These are phyloP conservation scores for Magnolia sinica DNA, from an alignment of 164 flowering plant species.

Conservation along the genomic window DNA sequence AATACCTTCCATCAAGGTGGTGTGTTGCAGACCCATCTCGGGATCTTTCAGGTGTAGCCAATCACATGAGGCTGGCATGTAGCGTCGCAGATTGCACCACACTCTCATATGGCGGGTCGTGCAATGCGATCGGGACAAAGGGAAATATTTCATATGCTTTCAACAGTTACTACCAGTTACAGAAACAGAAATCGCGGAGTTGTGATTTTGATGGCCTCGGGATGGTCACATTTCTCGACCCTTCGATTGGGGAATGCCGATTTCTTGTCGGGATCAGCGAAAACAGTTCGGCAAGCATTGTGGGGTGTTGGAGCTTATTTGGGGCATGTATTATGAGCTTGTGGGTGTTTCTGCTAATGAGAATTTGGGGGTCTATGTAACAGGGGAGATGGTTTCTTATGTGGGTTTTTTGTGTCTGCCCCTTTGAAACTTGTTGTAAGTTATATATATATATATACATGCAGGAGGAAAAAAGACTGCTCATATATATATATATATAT, in stretches of 20 bases:
- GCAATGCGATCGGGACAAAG: slow-evolving; percentile 74
- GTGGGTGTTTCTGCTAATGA: slow-evolving; percentile 22
- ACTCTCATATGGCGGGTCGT: slow-evolving; percentile 79
- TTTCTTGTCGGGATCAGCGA: slow-evolving; percentile 78
- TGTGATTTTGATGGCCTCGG: slow-evolving; percentile 92
- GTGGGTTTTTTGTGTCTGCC: slow-evolving; percentile 26
- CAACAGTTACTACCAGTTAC: slow-evolving; percentile 85
- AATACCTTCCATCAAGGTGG: slow-evolving; percentile 89
- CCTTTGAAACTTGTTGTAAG: slow-evolving; percentile 11
- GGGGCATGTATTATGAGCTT: slow-evolving; percentile 15
- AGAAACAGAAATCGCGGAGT: slow-evolving; percentile 63
- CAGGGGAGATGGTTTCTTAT: slow-evolving; percentile 23
- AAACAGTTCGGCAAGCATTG: slow-evolving; percentile 17
- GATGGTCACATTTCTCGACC: slow-evolving; percentile 75
- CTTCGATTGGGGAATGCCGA: slow-evolving; percentile 81
- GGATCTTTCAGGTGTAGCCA: slow-evolving; percentile 53
- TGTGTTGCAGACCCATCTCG: slow-evolving; percentile 72
- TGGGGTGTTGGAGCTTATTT: background rate
- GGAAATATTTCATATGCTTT: slow-evolving; percentile 91
- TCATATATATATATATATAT: too few species aligned
- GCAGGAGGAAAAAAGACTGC: background rate
- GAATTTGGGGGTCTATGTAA: slow-evolving; percentile 14
- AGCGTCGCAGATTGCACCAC: slow-evolving; percentile 83
- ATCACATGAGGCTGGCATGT: slow-evolving; percentile 77
- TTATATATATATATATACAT: too few species aligned